A percentile compares a stretch with the other conserved stretches of the same genome.
Evolutionary conservation across 2,329 filamentous ascomycete species (phyloP).

Genomic region (Colletotrichum gloeosporioides): DNA sequence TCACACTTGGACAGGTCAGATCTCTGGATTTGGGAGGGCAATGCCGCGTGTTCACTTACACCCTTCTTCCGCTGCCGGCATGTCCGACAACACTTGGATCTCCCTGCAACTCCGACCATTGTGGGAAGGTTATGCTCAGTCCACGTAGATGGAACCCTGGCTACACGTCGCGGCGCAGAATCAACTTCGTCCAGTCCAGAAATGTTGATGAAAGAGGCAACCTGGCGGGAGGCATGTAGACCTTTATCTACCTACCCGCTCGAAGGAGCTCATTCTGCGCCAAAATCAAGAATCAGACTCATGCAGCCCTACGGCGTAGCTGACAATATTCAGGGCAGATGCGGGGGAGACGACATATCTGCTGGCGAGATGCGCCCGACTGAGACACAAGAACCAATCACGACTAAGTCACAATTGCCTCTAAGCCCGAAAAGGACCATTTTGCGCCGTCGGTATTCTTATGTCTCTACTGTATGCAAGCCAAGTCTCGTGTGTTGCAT

Average conservation of each 20-base stretch:
- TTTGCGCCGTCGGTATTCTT: not conserved
- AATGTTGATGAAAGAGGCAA: not conserved
- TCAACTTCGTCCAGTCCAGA: not conserved
- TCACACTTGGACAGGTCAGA: slow-evolving; percentile 11
- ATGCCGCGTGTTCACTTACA: not conserved
- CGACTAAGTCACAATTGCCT: not conserved
- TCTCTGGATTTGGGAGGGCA: not conserved
- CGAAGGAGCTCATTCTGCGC: not conserved
- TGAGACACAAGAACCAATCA: not conserved
- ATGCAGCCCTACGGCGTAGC: not conserved
- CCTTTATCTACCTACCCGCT: not conserved
- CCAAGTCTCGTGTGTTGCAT: not conserved
- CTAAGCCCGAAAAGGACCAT: not conserved
- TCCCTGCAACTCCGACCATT: slow-evolving; percentile 23
- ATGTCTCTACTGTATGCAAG: not conserved
- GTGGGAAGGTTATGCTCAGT: not conserved
- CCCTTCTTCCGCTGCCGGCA: slow-evolving; percentile 22
- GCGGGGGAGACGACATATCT: not conserved
- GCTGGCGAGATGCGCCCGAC: not conserved
- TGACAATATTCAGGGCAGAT: not conserved
- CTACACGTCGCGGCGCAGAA: not conserved
- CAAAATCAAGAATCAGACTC: not conserved
- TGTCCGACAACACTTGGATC: slow-evolving; percentile 18
- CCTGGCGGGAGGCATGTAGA: not conserved
- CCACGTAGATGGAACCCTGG: not conserved